These are phyloP conservation scores for Mycena belliarum DNA, from an alignment of 768 basidiomycete genomes.

Conservation along the genomic window DNA sequence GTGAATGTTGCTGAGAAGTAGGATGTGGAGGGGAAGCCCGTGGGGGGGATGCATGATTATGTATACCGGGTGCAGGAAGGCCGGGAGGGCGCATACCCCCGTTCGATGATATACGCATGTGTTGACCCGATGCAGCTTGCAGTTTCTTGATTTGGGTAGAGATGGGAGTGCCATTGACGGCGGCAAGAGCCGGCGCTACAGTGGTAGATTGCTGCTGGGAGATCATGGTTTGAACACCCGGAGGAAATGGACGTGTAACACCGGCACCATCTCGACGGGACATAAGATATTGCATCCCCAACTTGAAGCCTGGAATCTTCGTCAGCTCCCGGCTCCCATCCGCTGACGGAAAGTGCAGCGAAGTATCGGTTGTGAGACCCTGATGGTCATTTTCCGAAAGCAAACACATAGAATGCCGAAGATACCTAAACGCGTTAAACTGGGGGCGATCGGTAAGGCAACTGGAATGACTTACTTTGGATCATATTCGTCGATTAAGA, in stretches of 20 bases:
- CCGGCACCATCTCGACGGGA: constrained; percentile 15
- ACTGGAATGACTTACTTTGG: constrained; percentile 41
- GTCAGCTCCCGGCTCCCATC: constrained; percentile 52
- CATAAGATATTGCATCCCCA: constrained; percentile 19
- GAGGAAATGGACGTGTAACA: constrained; percentile 7
- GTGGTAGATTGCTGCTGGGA: constrained; percentile 6
- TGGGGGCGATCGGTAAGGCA: not conserved
- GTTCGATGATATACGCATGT: constrained; percentile 63
- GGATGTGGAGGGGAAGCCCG: constrained; percentile 41
- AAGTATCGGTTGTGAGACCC: constrained; percentile 15
- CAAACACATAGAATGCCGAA: constrained; percentile 60
- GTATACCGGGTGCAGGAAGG: constrained; percentile 36
- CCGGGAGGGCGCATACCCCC: constrained; percentile 54
- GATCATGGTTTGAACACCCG: constrained; percentile 9
- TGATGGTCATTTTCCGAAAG: constrained; percentile 43
- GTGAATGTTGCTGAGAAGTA: constrained; percentile 33
- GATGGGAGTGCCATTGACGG: constrained; percentile 50
- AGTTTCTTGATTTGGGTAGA: constrained; percentile 64
- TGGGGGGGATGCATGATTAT: constrained; percentile 27
- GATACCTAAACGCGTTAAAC: constrained; percentile 38
- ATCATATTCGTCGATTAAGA: constrained; percentile 70
- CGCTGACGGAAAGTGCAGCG: constrained; percentile 23
- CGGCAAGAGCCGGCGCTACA: constrained; percentile 13
- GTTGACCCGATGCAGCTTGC: constrained; percentile 53
- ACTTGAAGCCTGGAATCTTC: constrained; percentile 45